Percentiles rank a stretch among this genome's conserved stretches.
These are phyloP conservation scores for Ramaria rubella DNA, from an alignment of 768 basidiomycete genomes.

Conservation along the genomic window DNA sequence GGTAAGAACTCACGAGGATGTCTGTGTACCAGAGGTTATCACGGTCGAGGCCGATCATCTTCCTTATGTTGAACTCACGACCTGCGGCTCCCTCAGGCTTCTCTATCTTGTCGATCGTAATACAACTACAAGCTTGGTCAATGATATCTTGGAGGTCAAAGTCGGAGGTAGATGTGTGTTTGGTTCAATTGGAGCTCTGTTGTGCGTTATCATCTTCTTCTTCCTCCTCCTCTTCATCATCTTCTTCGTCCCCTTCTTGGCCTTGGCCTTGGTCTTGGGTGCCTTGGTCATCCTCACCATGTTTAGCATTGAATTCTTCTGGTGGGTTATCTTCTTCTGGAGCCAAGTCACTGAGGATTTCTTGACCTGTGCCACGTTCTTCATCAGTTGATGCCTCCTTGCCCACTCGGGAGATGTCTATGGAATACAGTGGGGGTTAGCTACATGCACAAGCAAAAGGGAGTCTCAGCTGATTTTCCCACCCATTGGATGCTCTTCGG, in stretches of 20 bases:
- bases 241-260: background rate
- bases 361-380: too few relatives aligned
- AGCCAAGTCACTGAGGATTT: too few relatives aligned
- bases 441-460: too few relatives aligned
- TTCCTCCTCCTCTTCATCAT: background rate
- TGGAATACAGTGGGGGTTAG: too few relatives aligned
- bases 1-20: background rate
- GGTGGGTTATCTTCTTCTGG: too few relatives aligned
- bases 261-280: background rate
- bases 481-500: too few relatives aligned
- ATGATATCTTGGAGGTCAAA: background rate
- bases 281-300: too few relatives aligned
- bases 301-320: too few relatives aligned
- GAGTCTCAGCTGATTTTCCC: too few relatives aligned
- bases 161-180: background rate
- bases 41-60: background rate
- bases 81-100: background rate
- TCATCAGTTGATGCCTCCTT: too few relatives aligned
- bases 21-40: background rate
- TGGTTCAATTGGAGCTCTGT: background rate
- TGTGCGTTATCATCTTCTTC: background rate
- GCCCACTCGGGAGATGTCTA: too few relatives aligned
- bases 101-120: background rate
- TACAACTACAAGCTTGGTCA: background rate
- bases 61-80: background rate